Percentiles rank a stretch among this genome's conserved stretches.
Conservation (phyloP, 2,329 filamentous ascomycete species). For the Calonectria pseudoreteaudii region DNA sequence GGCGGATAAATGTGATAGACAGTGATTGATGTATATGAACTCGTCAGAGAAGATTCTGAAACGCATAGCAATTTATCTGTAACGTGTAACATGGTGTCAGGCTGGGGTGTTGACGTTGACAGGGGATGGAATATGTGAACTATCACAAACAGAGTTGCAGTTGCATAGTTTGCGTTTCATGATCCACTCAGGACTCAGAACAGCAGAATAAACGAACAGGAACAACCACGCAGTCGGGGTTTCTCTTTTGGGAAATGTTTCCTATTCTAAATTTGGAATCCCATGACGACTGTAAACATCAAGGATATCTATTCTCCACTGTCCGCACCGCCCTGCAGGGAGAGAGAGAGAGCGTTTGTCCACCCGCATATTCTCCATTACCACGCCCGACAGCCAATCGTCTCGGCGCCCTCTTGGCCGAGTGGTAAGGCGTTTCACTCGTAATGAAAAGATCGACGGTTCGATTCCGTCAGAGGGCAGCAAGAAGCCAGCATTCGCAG, state of each 20-base stretch:
- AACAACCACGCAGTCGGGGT: background rate
- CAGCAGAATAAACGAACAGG: background rate
- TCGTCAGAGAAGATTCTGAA: conserved; percentile 16
- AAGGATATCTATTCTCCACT: background rate
- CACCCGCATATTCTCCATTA: conserved; percentile 6
- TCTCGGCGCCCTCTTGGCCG: conserved; percentile 18
- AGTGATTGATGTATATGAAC: conserved; percentile 4
- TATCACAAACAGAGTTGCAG: background rate
- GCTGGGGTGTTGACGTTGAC: background rate
- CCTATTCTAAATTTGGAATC: background rate
- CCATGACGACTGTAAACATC: background rate
- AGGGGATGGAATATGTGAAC: background rate
- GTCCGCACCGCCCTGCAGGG: too few species aligned
- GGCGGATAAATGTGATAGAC: background rate
- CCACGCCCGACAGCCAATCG: background rate
- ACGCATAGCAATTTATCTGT: conserved; percentile 1
- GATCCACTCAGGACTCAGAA: background rate
- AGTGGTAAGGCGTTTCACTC: conserved; percentile 29
- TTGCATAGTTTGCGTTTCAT: background rate
- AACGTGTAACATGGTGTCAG: background rate
- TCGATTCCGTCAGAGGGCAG: conserved; percentile 27
- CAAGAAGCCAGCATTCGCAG: background rate
- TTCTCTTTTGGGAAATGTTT: background rate
- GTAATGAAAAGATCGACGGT: conserved; percentile 28
- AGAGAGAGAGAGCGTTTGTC: too few species aligned